Conservation (phyloP, 2,329 filamentous ascomycete species). For the Microcyclospora tardicrescens region DNA sequence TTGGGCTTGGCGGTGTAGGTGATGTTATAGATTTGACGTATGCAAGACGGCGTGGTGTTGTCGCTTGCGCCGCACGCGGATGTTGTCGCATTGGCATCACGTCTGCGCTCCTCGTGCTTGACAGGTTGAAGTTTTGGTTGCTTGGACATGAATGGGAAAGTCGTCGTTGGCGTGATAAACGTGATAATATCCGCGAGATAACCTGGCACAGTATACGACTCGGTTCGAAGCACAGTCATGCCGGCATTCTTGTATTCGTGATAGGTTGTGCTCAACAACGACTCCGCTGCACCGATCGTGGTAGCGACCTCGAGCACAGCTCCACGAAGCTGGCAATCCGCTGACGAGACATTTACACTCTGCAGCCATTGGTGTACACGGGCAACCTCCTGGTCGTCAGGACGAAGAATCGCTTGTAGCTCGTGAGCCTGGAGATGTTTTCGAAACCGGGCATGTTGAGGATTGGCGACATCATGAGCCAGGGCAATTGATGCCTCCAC, state of each 20-base stretch:
- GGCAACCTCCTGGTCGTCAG: slow-evolving; percentile 1
- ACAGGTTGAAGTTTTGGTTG: neutral
- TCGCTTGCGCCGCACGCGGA: slow-evolving; percentile 7
- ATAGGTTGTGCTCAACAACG: slow-evolving; percentile 12
- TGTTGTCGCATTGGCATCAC: neutral
- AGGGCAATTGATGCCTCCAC: neutral
- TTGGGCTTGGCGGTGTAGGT: slow-evolving; percentile 11
- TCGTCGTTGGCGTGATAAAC: slow-evolving; percentile 12
- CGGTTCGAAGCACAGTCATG: slow-evolving; percentile 7
- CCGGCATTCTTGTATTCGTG: slow-evolving; percentile 8
- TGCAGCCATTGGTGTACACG: neutral
- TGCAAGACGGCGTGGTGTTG: slow-evolving; percentile 10
- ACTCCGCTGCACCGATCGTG: slow-evolving; percentile 8
- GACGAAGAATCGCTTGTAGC: neutral
- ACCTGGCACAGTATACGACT: slow-evolving; percentile 9
- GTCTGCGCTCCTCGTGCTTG: neutral
- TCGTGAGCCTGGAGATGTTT: neutral
- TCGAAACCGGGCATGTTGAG: neutral
- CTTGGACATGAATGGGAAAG: slow-evolving; percentile 6
- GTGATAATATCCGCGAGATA: slow-evolving; percentile 6
- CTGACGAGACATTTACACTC: slow-evolving; percentile 9
- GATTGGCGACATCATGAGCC: neutral
- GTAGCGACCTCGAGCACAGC: slow-evolving; percentile 12
- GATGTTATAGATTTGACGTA: slow-evolving; percentile 13
- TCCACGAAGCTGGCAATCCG: slow-evolving; percentile 2